phyloP scores from a whole-genome alignment of 2,329 filamentous ascomycete genomes.

The Macrophomina phaseolina region DNA sequence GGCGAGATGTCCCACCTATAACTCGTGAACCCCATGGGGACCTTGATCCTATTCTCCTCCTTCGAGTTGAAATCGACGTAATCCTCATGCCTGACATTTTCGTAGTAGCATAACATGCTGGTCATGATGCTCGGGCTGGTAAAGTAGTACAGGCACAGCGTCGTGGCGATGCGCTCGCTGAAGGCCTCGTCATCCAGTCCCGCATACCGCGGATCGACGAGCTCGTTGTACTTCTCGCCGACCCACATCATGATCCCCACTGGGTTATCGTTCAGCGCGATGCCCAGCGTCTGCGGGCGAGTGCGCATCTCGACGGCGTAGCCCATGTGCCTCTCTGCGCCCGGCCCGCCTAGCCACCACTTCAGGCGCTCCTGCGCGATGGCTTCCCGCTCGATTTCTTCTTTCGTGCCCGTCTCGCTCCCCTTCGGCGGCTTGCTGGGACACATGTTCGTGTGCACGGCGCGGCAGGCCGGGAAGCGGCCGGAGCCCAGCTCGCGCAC shows the following conservation, averaged over 20 bases:
- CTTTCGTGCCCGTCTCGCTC: slow-evolving; percentile 16
- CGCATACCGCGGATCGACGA: slow-evolving; percentile 39
- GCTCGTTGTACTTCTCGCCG: slow-evolving; percentile 52
- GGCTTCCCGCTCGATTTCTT: slow-evolving; percentile 39
- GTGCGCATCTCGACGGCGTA: slow-evolving; percentile 52
- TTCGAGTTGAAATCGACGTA: slow-evolving; percentile 45
- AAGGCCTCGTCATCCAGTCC: slow-evolving; percentile 40
- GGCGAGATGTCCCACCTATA: slow-evolving; percentile 47
- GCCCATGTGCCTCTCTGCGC: slow-evolving; percentile 47
- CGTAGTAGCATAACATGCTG: slow-evolving; percentile 46
- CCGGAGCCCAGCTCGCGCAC: slow-evolving; percentile 46
- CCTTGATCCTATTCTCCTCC: slow-evolving; percentile 44
- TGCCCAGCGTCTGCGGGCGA: slow-evolving; percentile 51
- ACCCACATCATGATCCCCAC: slow-evolving; percentile 53
- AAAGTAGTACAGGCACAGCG: slow-evolving; percentile 43
- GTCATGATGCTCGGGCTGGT: slow-evolving; percentile 45
- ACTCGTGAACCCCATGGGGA: slow-evolving; percentile 46
- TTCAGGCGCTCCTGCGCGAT: slow-evolving; percentile 40
- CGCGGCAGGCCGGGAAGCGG: slow-evolving; percentile 44
- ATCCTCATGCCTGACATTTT: slow-evolving; percentile 46
- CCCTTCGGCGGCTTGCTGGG: slow-evolving; percentile 43
- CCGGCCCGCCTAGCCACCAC: slow-evolving; percentile 39
- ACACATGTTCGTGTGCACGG: slow-evolving; percentile 51
- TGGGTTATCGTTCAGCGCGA: slow-evolving; percentile 51
- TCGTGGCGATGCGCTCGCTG: slow-evolving; percentile 36